Conservation (phyloP, 306 rosid species). For the Vigna hirtella region DNA sequence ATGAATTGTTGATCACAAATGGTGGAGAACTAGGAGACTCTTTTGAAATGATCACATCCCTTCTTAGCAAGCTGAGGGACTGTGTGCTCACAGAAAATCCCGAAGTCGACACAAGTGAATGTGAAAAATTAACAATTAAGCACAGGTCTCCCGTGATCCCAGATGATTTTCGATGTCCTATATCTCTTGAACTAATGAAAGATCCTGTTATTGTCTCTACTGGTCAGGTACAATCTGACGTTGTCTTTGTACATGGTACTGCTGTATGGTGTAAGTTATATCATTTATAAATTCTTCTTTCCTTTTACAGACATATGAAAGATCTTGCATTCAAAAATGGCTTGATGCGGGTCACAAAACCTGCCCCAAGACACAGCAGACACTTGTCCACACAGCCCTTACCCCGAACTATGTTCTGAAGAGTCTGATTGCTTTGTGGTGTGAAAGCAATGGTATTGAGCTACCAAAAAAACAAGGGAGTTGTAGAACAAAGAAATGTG, state of each 20-base stretch:
- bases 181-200: conserved; percentile 94
- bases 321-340: conserved; percentile 97
- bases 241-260: conserved; percentile 3
- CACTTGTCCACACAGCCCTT: conserved; percentile 83
- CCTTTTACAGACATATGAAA: conserved; percentile 87
- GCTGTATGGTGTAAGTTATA: neutral
- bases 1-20: conserved; percentile 67
- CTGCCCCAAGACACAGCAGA: conserved; percentile 96
- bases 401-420: conserved; percentile 97
- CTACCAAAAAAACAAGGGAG: conserved; percentile 78
- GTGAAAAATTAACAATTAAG: conserved; percentile 61
- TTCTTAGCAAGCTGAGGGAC: conserved; percentile 77
- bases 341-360: conserved; percentile 95
- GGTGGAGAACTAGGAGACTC: conserved; percentile 62
- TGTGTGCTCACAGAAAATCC: conserved; percentile 66
- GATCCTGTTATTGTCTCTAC: conserved; percentile 97
- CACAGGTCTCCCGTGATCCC: conserved; percentile 98
- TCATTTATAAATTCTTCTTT: conserved; percentile 35
- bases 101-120: conserved; percentile 54
- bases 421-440: conserved; percentile 94
- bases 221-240: conserved; percentile 78
- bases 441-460: conserved; percentile 96
- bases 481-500: conserved; percentile 72
- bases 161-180: conserved; percentile 96
- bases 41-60: conserved; percentile 64